Evolutionary conservation across 2,329 filamentous ascomycete genomes (phyloP), one percentile per base, ranked within the genome.

Genomic region (Lecanicillium sp.): DNA sequence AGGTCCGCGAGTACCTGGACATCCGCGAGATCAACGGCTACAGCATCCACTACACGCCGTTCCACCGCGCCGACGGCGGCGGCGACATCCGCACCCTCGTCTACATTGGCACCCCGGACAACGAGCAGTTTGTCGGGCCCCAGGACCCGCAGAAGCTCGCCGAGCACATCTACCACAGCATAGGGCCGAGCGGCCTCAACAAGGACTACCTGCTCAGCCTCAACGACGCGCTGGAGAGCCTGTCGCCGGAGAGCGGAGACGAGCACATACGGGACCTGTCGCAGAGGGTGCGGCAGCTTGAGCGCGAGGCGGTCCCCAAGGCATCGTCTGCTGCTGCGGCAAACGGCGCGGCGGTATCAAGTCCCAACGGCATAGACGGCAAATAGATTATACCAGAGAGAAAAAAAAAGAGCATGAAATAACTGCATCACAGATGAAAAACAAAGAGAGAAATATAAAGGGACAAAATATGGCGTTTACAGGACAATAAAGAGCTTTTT

Each of bases 1-100:
- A 90, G 64, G 90, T 96, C 4, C 82, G 86, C 49, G 74, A 81
- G 42, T 96, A 96, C 59, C 84, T 98, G 34, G 89, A 97, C 61
- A 90, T 96, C 48, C 82, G 92, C 33, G 92, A 98, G 63, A 95
- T 97, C 56, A 95, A 97, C 64, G 92, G 92, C 18, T 98, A 98
- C 64, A 86, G 81, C 39, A 94, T 95, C 49, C 89, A 96, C 62
- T 87, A 88, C 60, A 87, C 88, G 19, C 79, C 84, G 0, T 96
- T 97, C 59, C 71, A 89, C 51, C 52, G 61, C n/a, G 56, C 60
- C 30, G 60, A 66, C 46, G 54, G n/a, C n/a, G 55, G 18, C 54
- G 57, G 12, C 40, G 55, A 4, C 49, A 72, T 78, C 51, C 61
- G 57, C 39, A 71, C 74, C 43, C 75, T 96, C 46, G 87, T 94